A percentile compares a stretch with the other conserved stretches of the same genome.
Conservation (phyloP, 495 filamentous ascomycete genomes). For the Clohesyomyces aquaticus region DNA sequence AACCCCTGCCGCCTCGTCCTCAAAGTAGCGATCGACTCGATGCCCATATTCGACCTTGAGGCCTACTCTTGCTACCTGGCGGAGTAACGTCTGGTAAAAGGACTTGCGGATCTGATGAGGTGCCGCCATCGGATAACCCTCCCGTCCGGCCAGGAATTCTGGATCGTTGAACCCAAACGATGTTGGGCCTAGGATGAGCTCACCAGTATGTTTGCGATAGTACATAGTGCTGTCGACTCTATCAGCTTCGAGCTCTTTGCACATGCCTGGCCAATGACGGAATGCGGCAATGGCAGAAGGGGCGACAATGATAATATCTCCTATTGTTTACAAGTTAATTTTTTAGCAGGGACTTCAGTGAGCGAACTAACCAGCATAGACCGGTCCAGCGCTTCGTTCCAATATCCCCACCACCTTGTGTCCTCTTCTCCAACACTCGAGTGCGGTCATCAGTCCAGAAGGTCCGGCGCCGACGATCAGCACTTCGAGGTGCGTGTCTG, state of each 20-base stretch:
- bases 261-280: slow-evolving; percentile 38
- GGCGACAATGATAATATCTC: slow-evolving; percentile 37
- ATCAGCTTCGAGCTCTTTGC: slow-evolving; percentile 29
- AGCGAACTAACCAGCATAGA: no score
- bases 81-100: slow-evolving; percentile 7
- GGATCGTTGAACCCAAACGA: slow-evolving; percentile 18
- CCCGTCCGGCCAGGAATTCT: slow-evolving; percentile 29
- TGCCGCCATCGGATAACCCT: not conserved
- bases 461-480: not conserved
- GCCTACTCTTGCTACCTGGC: slow-evolving; percentile 1
- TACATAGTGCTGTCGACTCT: slow-evolving; percentile 27
- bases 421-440: slow-evolving; percentile 6
- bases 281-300: slow-evolving; percentile 30
- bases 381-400: not conserved
- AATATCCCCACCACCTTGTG: slow-evolving; percentile 1
- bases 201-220: slow-evolving; percentile 34
- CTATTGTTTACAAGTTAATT: slow-evolving; percentile 11
- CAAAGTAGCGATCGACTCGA: not conserved
- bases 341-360: no score
- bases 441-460: not conserved
- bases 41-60: not conserved
- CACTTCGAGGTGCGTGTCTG: not conserved
- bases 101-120: not conserved
- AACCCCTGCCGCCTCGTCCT: not conserved
- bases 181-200: slow-evolving; percentile 30